These are phyloP conservation scores for Talaromyces sp. DNA, from an alignment of 2,329 filamentous ascomycete species.

Conservation along the genomic window DNA sequence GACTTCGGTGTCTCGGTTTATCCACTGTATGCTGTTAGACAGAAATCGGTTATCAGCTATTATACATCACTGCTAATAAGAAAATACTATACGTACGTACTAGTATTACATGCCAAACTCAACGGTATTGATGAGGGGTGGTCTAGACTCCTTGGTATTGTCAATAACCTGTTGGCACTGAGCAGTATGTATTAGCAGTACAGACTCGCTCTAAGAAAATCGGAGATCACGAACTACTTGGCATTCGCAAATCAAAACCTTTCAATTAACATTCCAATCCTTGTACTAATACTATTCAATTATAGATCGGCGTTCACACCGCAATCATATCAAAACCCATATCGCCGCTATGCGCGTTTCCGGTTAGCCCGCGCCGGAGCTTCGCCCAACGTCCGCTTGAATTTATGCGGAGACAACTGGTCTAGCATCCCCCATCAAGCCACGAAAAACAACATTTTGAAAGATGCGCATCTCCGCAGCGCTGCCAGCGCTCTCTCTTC, in stretches of 20 bases:
- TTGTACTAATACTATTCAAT: too few relatives aligned
- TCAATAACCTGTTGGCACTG: not conserved
- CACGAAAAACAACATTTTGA: not conserved
- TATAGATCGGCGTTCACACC: not conserved
- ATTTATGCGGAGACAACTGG: not conserved
- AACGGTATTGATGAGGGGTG: not conserved
- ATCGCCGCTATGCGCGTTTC: not conserved
- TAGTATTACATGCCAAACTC: too few relatives aligned
- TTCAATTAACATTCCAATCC: not conserved
- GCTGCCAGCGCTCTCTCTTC: conserved; percentile 5
- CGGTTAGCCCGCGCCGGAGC: not conserved
- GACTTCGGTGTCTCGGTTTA: not conserved
- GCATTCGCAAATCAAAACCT: not conserved
- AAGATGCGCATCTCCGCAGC: conserved; percentile 8
- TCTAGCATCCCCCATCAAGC: not conserved
- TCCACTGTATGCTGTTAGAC: not conserved
- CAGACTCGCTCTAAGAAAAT: not conserved
- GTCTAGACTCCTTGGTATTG: not conserved
- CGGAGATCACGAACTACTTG: not conserved
- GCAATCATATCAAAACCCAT: not conserved
- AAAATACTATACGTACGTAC: not conserved
- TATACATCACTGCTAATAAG: not conserved
- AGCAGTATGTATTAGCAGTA: not conserved
- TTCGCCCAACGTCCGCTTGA: not conserved
- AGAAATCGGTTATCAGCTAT: not conserved